A percentile compares a stretch with the other conserved stretches of the same genome.
phyloP scores from a whole-genome alignment of 1,284 basidiomycete genomes.

The Cryptococcus neoformans region DNA sequence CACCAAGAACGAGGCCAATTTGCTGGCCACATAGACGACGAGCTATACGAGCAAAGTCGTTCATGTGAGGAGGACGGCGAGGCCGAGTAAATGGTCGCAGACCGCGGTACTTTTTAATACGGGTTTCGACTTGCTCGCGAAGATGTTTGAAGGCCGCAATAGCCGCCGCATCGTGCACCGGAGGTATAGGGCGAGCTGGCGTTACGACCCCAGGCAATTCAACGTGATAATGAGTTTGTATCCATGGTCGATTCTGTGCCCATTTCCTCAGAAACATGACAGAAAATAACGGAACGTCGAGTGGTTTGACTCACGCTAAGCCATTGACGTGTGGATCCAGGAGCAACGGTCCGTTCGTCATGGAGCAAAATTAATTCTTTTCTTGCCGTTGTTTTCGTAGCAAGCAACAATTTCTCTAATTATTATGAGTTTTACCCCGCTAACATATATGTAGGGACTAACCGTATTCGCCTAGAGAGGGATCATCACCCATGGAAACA shows the following conservation, averaged over 20 bases:
- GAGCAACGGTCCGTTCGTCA: conserved; percentile 80
- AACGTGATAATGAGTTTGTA: conserved; percentile 52
- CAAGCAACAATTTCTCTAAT: conserved; percentile 70
- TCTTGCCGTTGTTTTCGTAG: conserved; percentile 94
- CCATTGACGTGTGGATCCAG: conserved; percentile 95
- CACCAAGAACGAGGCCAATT: conserved; percentile 91
- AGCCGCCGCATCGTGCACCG: conserved; percentile 78
- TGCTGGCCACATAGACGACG: conserved; percentile 88
- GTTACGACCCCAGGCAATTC: conserved; percentile 56
- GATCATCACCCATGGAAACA: conserved; percentile 86
- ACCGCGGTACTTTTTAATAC: conserved; percentile 81
- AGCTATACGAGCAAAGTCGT: conserved; percentile 91
- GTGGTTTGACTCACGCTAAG: conserved; percentile 64
- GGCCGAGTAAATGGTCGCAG: conserved; percentile 64
- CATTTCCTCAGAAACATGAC: neutral
- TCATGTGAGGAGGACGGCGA: conserved; percentile 73
- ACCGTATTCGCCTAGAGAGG: conserved; percentile 74
- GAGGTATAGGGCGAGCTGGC: conserved; percentile 55
- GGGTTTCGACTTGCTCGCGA: conserved; percentile 84
- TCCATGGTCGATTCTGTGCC: conserved; percentile 81
- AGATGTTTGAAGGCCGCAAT: conserved; percentile 72
- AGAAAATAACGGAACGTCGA: neutral
- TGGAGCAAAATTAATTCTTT: conserved; percentile 96
- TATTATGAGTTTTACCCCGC: conserved; percentile 37
- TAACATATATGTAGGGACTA: neutral